Conservation (phyloP, 1,284 basidiomycete genomes). For the Gymnopus androsaceus region DNA sequence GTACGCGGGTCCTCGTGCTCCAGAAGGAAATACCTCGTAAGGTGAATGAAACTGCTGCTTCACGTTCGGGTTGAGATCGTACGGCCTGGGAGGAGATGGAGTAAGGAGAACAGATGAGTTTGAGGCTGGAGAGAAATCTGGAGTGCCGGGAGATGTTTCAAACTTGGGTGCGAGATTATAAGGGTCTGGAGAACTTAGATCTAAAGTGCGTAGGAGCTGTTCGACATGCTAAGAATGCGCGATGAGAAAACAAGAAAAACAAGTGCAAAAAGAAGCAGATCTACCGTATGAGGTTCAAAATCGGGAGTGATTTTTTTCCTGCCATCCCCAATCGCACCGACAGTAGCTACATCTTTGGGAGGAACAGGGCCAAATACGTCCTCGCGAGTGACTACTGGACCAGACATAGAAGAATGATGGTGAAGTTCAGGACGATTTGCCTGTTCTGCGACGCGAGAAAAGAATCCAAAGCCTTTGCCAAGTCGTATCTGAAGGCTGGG, state of each 20-base stretch:
- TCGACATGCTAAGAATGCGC: conserved; percentile 63
- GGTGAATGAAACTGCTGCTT: conserved; percentile 20
- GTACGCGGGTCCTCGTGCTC: conserved; percentile 8
- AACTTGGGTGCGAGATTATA: conserved; percentile 41
- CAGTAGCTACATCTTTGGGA: conserved; percentile 40
- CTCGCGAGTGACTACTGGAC: conserved; percentile 43
- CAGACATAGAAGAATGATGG: conserved; percentile 25
- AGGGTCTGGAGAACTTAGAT: conserved; percentile 71
- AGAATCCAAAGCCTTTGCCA: conserved; percentile 67
- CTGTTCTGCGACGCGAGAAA: conserved; percentile 48
- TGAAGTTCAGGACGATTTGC: conserved; percentile 19
- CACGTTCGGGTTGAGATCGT: conserved; percentile 12
- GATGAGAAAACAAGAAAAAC: conserved; percentile 24
- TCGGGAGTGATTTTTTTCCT: conserved; percentile 61
- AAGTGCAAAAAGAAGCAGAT: conserved; percentile 30
- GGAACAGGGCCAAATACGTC: conserved; percentile 59
- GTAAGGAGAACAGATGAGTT: conserved; percentile 28
- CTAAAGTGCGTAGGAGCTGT: conserved; percentile 71
- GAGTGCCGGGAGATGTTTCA: conserved; percentile 49
- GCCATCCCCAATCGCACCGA: conserved; percentile 77
- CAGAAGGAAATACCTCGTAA: conserved; percentile 13
- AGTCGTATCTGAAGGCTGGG: conserved; percentile 60
- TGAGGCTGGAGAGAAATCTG: conserved; percentile 28
- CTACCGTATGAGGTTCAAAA: conserved; percentile 51
- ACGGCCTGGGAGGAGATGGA: conserved; percentile 22